Base-by-base conservation (phyloP, 164 flowering plant species). In the Liriodendron chinense region DNA sequence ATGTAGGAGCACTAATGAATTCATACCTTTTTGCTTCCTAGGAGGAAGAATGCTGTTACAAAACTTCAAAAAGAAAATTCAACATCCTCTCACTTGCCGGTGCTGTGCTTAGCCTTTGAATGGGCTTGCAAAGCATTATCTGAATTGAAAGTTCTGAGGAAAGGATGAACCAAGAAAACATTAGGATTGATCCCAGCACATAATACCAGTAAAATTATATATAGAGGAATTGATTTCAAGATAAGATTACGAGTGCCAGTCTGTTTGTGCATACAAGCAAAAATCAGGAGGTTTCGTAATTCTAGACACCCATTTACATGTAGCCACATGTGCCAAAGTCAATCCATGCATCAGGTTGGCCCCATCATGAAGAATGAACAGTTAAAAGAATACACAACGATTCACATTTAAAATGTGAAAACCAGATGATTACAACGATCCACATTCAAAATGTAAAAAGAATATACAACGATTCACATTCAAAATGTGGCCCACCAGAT, bases 21-120 rank as follows among this genome's bases (percentile, higher is more conserved):
- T 70, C 24, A 70, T n/a, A 21, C 72, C 26, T 10, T 21, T 9
- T 21, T 48, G n/a, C 72, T 3, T 22, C 9, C 59, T 16, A 8
- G 3, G 18, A 53, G 18, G 59, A 53, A 53, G 43, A 34, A 9
- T 16, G 18, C 59, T 16, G 18, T n/a, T 63, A 73, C 75, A 73
- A 62, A 72, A 72, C 8, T 47, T 63, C 22, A 26, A 47, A 56
- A 2, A 26, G 5, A 9, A n/a, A 20, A 18, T 48, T 3, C 3
- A 6, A 23, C 74, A 1, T 57, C 65, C 1, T 1, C 20, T 78
- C 77, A 81, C 43, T 75, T 77, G 63, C 50, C 78, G 48, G 64
- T 84, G 8, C 82, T 79, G 75, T 90, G 92, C 79, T 90, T 90
- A 0, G 92, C 94, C 76, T 89, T 87, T 3, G 80, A 23, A 69